Percentiles rank a stretch among this genome's conserved stretches.
phyloP scores from a whole-genome alignment of 2,329 filamentous ascomycete genomes.

The Cucurbitaria berberidis region DNA sequence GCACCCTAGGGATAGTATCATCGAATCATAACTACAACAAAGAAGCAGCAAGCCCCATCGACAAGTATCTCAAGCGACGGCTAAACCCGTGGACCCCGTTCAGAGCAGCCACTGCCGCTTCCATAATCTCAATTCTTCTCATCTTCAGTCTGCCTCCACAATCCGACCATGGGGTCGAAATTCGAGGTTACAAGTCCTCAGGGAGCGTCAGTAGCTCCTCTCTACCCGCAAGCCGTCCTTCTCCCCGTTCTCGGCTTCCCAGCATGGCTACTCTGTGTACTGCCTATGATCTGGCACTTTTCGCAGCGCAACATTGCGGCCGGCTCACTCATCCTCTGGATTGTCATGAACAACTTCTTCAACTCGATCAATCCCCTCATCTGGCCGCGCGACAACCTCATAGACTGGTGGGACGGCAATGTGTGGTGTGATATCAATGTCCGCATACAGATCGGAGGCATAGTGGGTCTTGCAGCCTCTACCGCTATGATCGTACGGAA shows the following conservation, averaged over 20 bases:
- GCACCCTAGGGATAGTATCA: constrained; percentile 3
- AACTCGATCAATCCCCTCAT: constrained; percentile 68
- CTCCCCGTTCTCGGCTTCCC: constrained; percentile 59
- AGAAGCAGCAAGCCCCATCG: neutral
- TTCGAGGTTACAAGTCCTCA: neutral
- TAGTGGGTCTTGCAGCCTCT: constrained; percentile 60
- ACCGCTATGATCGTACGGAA: constrained; percentile 65
- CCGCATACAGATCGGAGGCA: constrained; percentile 62
- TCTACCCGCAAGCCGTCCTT: constrained; percentile 47
- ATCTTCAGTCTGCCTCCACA: neutral
- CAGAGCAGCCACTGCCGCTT: neutral
- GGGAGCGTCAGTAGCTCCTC: constrained; percentile 6
- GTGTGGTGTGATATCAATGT: constrained; percentile 70
- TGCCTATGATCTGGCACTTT: constrained; percentile 66
- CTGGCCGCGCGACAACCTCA: constrained; percentile 65
- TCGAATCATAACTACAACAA: neutral
- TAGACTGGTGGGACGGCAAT: constrained; percentile 63
- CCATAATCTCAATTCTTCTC: neutral
- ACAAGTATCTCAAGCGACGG: neutral
- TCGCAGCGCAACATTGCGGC: constrained; percentile 67
- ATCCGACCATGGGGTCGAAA: neutral
- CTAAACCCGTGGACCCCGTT: neutral
- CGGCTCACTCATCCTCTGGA: constrained; percentile 62
- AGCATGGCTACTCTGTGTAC: constrained; percentile 59
- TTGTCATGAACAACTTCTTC: constrained; percentile 63